Evolutionary conservation across 1,284 basidiomycete genomes (phyloP).

Genomic region (Cutaneotrichosporon cutaneum): DNA sequence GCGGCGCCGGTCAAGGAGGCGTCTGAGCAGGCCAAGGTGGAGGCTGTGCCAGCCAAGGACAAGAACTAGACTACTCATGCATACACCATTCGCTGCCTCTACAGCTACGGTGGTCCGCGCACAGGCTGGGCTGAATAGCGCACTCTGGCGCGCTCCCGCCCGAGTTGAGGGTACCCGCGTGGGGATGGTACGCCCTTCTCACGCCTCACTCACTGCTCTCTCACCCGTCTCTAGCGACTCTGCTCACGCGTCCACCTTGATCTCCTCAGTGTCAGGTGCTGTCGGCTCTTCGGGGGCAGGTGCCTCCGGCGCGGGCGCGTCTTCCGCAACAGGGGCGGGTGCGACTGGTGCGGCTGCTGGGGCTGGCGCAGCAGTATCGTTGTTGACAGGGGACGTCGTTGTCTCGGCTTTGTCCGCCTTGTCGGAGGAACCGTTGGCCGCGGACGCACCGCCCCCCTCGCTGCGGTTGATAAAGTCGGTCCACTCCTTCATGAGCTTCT

Average conservation of each 20-base stretch:
- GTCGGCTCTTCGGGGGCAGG: background rate
- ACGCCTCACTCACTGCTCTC: background rate
- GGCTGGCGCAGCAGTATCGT: slow-evolving; percentile 9
- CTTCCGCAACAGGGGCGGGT: slow-evolving; percentile 19
- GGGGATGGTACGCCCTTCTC: background rate
- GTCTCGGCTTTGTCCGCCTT: slow-evolving; percentile 26
- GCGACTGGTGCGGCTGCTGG: slow-evolving; percentile 19
- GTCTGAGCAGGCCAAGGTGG: background rate
- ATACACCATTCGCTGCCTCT: slow-evolving; percentile 15
- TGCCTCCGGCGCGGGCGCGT: slow-evolving; percentile 14
- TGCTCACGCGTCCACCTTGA: slow-evolving; percentile 17
- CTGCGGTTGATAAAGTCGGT: slow-evolving; percentile 9
- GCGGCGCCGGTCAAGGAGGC: slow-evolving; percentile 8
- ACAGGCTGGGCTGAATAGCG: background rate
- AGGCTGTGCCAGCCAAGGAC: background rate
- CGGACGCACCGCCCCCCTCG: slow-evolving; percentile 12
- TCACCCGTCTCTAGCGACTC: too few relatives aligned
- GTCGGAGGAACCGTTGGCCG: slow-evolving; percentile 14
- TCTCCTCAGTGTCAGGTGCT: slow-evolving; percentile 13
- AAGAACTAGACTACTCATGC: slow-evolving; percentile 11
- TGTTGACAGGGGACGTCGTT: background rate
- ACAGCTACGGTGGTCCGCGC: background rate
- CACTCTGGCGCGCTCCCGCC: background rate
- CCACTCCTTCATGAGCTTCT: slow-evolving; percentile 51
- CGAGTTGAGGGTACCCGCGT: background rate